Conservation (phyloP, 164 flowering plant species). For the Aristolochia contorta region DNA sequence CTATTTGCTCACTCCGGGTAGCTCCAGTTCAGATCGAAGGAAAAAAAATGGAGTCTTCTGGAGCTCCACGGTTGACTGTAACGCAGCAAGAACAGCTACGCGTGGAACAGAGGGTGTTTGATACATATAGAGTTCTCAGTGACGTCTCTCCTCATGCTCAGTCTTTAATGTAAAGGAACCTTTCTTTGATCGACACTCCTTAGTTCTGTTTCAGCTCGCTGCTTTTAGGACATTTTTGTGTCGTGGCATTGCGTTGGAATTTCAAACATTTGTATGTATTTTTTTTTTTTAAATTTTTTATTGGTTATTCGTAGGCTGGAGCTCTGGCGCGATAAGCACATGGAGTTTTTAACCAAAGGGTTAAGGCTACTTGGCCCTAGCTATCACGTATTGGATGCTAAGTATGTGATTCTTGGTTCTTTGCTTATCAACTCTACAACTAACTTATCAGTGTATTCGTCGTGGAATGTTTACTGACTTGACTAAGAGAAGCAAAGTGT, state of each 20-base stretch:
- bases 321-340: slow-evolving; percentile 51
- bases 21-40: neutral
- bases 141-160: slow-evolving; percentile 1
- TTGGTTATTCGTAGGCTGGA: slow-evolving; percentile 37
- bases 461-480: neutral
- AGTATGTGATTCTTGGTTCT: slow-evolving; percentile 21
- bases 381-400: slow-evolving; percentile 67
- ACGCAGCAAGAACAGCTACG: slow-evolving; percentile 8
- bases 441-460: neutral
- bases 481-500: neutral
- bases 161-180: slow-evolving; percentile 3
- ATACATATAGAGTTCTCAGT: slow-evolving; percentile 1
- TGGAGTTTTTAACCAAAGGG: slow-evolving; percentile 49
- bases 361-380: slow-evolving; percentile 46
- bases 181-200: neutral
- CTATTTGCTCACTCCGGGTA: too few relatives aligned
- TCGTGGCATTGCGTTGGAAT: neutral
- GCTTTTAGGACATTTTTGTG: neutral
- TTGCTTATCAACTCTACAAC: neutral
- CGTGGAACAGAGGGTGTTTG: slow-evolving; percentile 7
- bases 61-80: neutral
- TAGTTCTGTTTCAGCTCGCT: neutral
- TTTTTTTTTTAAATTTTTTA: too few relatives aligned
- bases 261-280: neutral
- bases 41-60: neutral